Percentiles rank a stretch among this genome's conserved stretches.
These are phyloP conservation scores for Fusarium coffeatum DNA, from an alignment of 2,329 filamentous ascomycete species.

Conservation along the genomic window DNA sequence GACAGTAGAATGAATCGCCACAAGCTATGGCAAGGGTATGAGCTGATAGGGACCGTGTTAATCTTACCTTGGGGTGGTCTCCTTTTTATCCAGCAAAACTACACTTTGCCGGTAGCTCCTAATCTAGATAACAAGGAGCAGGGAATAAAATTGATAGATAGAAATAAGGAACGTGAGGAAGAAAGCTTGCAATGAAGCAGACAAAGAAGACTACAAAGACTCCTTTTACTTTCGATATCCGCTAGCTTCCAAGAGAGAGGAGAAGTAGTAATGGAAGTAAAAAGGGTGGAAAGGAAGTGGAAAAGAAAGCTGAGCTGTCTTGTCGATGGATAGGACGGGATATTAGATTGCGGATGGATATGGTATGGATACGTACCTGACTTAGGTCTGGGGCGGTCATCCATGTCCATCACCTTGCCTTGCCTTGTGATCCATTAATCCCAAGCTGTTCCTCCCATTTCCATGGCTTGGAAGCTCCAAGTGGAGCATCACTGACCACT, in stretches of 20 bases:
- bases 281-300: constrained; percentile 18
- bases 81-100: constrained; percentile 40
- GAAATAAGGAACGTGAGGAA: constrained; percentile 25
- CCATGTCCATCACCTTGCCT: constrained; percentile 23
- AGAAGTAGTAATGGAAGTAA: constrained; percentile 10
- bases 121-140: constrained; percentile 4
- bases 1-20: constrained; percentile 5
- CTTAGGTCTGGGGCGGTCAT: constrained; percentile 5
- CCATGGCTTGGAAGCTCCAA: constrained; percentile 14
- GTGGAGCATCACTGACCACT: constrained; percentile 32
- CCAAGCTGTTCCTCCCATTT: constrained; percentile 39
- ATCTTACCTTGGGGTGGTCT: constrained; percentile 35
- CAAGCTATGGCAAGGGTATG: constrained; percentile 21
- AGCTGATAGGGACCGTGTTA: constrained; percentile 29
- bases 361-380: constrained; percentile 42
- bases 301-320: constrained; percentile 39
- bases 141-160: constrained; percentile 4
- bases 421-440: constrained; percentile 27
- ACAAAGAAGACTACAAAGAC: constrained; percentile 21
- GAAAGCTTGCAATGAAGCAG: constrained; percentile 31
- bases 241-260: constrained; percentile 29
- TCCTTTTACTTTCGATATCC: constrained; percentile 26
- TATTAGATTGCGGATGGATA: constrained; percentile 43
- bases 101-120: constrained; percentile 27
- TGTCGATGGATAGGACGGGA: constrained; percentile 30